These are phyloP conservation scores for Plasmodium knowlesi DNA, from an alignment of 169 alveolate genomes.

Conservation along the genomic window DNA sequence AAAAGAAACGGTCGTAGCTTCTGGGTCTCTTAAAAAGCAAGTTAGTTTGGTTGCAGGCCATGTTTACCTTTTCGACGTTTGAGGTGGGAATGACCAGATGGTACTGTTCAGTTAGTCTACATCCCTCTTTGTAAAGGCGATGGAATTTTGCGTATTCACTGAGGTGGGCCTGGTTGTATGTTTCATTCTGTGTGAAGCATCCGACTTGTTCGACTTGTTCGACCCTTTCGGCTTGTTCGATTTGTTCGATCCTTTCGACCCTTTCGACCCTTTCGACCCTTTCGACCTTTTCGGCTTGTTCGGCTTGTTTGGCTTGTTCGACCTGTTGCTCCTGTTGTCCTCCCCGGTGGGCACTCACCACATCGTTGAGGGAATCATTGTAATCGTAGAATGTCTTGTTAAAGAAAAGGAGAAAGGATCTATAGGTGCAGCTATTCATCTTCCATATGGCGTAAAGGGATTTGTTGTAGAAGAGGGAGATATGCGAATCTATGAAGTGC, in stretches of 20 bases:
- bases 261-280: no score
- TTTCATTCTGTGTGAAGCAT: neutral
- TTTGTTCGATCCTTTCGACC: neutral
- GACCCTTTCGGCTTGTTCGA: neutral
- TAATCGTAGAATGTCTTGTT: constrained; percentile 29
- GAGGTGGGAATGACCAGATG: neutral
- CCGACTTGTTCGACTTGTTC: neutral
- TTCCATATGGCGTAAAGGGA: constrained; percentile 36
- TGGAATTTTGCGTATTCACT: constrained; percentile 25
- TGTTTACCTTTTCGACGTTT: constrained; percentile 11
- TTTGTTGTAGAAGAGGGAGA: constrained; percentile 15
- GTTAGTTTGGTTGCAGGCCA: constrained; percentile 31
- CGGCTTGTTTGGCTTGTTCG: neutral
- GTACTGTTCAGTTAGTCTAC: constrained; percentile 14
- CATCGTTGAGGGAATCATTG: constrained; percentile 15
- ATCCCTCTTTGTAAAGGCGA: constrained; percentile 30
- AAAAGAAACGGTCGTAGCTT: constrained; percentile 16
- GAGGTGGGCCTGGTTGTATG: neutral
- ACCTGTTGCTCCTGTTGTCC: neutral
- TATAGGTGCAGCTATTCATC: constrained; percentile 29
- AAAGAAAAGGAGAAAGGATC: constrained; percentile 37
- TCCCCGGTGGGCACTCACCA: neutral
- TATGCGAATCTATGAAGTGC: constrained; percentile 62
- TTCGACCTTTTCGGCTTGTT: no score
- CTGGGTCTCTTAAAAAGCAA: constrained; percentile 43